Conservation (phyloP, 805 yeast species). For the Monosporozyma aerobia region DNA sequence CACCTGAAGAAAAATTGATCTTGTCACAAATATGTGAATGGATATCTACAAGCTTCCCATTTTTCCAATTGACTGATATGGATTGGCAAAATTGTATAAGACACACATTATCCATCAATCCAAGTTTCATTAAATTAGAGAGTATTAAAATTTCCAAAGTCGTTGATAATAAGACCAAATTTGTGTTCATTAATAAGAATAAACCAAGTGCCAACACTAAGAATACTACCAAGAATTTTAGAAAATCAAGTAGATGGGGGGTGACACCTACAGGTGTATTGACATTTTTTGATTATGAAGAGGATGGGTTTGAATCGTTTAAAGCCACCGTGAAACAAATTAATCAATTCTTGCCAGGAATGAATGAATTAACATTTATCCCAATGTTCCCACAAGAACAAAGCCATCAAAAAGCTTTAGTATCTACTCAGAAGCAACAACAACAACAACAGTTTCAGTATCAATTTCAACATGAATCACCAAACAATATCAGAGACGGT, state of each 20-base stretch:
- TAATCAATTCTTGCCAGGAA: background rate
- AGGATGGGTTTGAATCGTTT: background rate
- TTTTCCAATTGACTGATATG: conserved; percentile 69
- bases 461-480: background rate
- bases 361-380: background rate
- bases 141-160: background rate
- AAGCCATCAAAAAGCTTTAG: background rate
- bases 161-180: background rate
- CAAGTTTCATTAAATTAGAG: conserved; percentile 69
- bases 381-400: background rate
- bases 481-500: background rate
- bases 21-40: conserved; percentile 79
- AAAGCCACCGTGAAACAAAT: background rate
- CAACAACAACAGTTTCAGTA: background rate
- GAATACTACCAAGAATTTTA: background rate
- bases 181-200: background rate
- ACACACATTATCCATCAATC: conserved; percentile 86
- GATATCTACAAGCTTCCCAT: conserved; percentile 78
- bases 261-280: background rate
- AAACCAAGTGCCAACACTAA: no score
- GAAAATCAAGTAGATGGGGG: conserved; percentile 1
- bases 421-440: background rate
- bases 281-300: background rate
- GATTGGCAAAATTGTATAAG: conserved; percentile 98
- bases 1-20: conserved; percentile 62